Percentiles rank a stretch among this genome's conserved stretches.
Conservation (phyloP, 1,139 yeast genomes). For the Debaryomyces fabryi region DNA sequence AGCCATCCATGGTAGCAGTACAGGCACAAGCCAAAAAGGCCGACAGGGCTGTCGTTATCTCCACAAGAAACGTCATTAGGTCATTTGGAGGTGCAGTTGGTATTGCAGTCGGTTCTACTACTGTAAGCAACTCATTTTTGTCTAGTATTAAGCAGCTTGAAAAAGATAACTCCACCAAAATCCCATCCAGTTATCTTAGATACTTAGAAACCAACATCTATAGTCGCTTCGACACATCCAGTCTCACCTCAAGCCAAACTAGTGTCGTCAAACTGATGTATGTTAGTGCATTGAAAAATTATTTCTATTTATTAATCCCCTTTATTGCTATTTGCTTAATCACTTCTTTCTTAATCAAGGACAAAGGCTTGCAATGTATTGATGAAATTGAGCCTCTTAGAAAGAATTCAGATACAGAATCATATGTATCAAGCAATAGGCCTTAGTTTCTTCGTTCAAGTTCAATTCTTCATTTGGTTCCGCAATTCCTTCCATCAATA, state of each 20-base stretch:
- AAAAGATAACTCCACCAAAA: conserved; percentile 4
- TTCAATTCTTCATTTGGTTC: neutral
- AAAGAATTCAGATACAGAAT: conserved; percentile 10
- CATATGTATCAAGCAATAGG: conserved; percentile 10
- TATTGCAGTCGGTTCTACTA: conserved; percentile 27
- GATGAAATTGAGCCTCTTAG: conserved; percentile 28
- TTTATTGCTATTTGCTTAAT: conserved; percentile 43
- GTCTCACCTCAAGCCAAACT: conserved; percentile 25
- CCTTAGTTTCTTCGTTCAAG: neutral
- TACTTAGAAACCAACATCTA: conserved; percentile 23
- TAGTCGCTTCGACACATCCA: conserved; percentile 17
- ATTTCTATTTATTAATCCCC: conserved; percentile 47
- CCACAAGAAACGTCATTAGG: conserved; percentile 54
- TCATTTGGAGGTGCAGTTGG: conserved; percentile 56
- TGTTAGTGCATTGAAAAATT: conserved; percentile 38
- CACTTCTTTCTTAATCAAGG: conserved; percentile 38
- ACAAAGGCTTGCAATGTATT: conserved; percentile 44
- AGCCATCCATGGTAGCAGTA: conserved; percentile 53
- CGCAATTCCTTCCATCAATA: neutral
- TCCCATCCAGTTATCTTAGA: conserved; percentile 19
- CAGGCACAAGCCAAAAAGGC: conserved; percentile 54
- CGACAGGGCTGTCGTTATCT: conserved; percentile 59
- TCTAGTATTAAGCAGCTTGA: conserved; percentile 13
- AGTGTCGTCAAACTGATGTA: conserved; percentile 32
- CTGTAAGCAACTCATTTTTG: conserved; percentile 24